Conservation (phyloP, 371 early-diverging fungal genomes). For the Rhizopus arrhizus region DNA sequence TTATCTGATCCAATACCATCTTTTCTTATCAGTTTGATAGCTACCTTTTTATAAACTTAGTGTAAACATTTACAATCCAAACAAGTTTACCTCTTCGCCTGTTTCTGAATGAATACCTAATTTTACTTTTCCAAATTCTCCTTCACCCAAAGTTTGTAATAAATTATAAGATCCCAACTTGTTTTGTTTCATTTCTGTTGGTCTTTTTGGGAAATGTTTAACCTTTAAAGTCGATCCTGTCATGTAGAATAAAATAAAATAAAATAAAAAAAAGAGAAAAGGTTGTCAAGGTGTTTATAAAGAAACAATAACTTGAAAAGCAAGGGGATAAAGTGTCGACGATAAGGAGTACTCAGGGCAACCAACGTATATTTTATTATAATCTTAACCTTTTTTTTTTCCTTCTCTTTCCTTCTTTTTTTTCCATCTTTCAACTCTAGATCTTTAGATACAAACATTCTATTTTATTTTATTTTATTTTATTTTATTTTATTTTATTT, state of each 20-base stretch:
- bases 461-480: too few species aligned
- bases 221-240: neutral
- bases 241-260: constrained; percentile 1
- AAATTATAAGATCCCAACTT: constrained; percentile 23
- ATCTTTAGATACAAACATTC: too few species aligned
- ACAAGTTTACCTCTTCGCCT: constrained; percentile 80
- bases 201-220: constrained; percentile 11
- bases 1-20: constrained; percentile 47
- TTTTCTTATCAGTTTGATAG: constrained; percentile 70
- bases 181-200: constrained; percentile 23
- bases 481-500: too few species aligned
- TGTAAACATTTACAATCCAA: neutral
- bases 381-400: too few species aligned
- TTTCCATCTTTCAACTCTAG: too few species aligned
- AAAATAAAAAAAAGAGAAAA: neutral
- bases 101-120: constrained; percentile 88
- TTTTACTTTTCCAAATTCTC: constrained; percentile 98
- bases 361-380: neutral
- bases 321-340: neutral
- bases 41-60: constrained; percentile 47
- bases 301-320: neutral
- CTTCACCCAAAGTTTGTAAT: constrained; percentile 61
- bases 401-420: too few species aligned
- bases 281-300: neutral
- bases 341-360: neutral